A percentile compares a stretch with the other conserved stretches of the same genome.
phyloP scores from a whole-genome alignment of 2,329 filamentous ascomycete genomes.

The Ambrosiella cleistominuta region DNA sequence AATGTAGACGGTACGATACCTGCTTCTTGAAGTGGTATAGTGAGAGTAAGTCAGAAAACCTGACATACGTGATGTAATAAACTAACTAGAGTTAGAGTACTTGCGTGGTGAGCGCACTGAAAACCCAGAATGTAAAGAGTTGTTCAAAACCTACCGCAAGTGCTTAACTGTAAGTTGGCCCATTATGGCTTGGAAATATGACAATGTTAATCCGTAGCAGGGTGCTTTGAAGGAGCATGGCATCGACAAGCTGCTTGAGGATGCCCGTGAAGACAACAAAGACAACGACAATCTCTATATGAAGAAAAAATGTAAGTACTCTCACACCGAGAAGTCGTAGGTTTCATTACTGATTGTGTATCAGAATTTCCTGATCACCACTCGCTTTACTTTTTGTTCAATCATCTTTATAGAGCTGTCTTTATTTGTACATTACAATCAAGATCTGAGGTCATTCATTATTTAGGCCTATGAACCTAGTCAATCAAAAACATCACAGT shows the following conservation, averaged over 20 bases:
- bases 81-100: slow-evolving; percentile 45
- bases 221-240: slow-evolving; percentile 72
- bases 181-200: neutral
- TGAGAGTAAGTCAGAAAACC: slow-evolving; percentile 51
- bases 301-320: slow-evolving; percentile 24
- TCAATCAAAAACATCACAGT: too few relatives aligned
- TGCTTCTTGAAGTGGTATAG: slow-evolving; percentile 99
- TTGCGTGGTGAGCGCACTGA: slow-evolving; percentile 66
- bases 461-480: too few relatives aligned
- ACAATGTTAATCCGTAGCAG: slow-evolving; percentile 26
- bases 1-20: slow-evolving; percentile 71
- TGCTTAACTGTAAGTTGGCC: slow-evolving; percentile 54
- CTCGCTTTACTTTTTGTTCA: too few relatives aligned
- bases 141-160: slow-evolving; percentile 78
- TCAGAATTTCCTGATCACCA: too few relatives aligned
- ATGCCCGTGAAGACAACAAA: slow-evolving; percentile 73
- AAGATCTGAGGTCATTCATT: too few relatives aligned
- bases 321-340: neutral
- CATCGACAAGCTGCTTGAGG: slow-evolving; percentile 82
- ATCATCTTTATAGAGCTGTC: too few relatives aligned
- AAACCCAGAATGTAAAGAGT: slow-evolving; percentile 64
- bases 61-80: neutral
- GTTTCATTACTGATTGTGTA: too few relatives aligned
- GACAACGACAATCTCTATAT: slow-evolving; percentile 52
- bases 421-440: too few relatives aligned